A percentile compares a stretch with the other conserved stretches of the same genome.
These are phyloP conservation scores for Coelastrella sp. DNA, from an alignment of 139 green algal genomes.

Conservation along the genomic window DNA sequence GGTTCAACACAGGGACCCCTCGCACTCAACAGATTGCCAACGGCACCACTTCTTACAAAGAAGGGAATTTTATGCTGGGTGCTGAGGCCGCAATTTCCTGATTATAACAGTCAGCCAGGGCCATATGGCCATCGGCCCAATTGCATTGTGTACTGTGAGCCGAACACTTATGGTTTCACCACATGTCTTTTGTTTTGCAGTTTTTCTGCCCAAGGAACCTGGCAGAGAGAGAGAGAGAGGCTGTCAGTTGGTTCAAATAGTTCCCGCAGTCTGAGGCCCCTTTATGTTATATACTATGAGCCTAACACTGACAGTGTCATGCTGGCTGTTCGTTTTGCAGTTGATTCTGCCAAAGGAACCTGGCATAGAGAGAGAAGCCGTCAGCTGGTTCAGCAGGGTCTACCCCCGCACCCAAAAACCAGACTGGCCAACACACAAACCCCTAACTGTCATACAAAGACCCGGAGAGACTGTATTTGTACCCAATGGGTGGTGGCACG, in stretches of 20 bases:
- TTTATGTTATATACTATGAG: background rate
- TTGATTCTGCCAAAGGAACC: slow-evolving; percentile 72
- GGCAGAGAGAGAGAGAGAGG: slow-evolving; percentile 88
- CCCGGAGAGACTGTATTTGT: slow-evolving; percentile 93
- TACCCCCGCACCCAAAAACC: slow-evolving; percentile 71
- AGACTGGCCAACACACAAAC: slow-evolving; percentile 68
- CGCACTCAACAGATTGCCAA: slow-evolving; percentile 52
- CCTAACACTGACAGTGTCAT: background rate
- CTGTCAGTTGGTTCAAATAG: slow-evolving; percentile 81
- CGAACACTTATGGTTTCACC: too few species aligned
- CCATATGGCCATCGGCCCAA: too few species aligned
- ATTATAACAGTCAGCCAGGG: too few species aligned
- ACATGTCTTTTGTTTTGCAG: too few species aligned
- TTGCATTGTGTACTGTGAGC: too few species aligned
- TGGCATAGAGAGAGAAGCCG: slow-evolving; percentile 85
- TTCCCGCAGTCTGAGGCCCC: slow-evolving; percentile 25
- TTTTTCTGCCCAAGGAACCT: too few species aligned
- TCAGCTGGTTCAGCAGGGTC: slow-evolving; percentile 82
- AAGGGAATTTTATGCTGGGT: too few species aligned
- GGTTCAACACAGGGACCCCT: slow-evolving; percentile 83
- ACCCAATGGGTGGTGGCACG: slow-evolving; percentile 93
- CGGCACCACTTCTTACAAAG: too few species aligned
- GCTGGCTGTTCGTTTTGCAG: slow-evolving; percentile 19
- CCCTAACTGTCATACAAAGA: slow-evolving; percentile 76
- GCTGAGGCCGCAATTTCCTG: too few species aligned